These are phyloP conservation scores for Solanum hybrid DNA, from an alignment of 305 asterid species.

Conservation along the genomic window DNA sequence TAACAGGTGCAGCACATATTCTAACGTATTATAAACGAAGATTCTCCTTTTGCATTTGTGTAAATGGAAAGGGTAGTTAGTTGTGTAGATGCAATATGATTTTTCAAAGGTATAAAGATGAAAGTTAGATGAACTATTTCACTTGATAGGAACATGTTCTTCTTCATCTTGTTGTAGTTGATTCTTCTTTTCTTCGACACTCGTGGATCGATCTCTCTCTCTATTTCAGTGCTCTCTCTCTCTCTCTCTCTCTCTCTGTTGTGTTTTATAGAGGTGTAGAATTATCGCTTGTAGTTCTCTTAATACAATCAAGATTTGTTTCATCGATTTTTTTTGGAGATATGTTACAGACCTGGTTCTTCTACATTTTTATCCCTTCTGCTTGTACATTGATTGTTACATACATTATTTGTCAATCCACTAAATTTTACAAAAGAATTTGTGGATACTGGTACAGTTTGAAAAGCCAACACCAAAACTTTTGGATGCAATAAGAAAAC, in stretches of 20 bases:
- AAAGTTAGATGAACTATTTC: neutral
- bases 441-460: too few species aligned
- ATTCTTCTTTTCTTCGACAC: neutral
- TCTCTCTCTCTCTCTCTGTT: neutral
- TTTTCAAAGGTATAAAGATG: neutral
- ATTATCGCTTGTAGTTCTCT: neutral
- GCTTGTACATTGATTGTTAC: neutral
- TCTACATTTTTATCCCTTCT: neutral
- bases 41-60: neutral
- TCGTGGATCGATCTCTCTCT: neutral
- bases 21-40: neutral
- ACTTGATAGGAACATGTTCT: neutral
- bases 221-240: too few species aligned
- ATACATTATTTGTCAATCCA: too few species aligned
- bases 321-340: neutral
- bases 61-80: conserved; percentile 3
- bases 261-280: neutral
- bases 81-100: neutral
- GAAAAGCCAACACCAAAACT: neutral
- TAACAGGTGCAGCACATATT: conserved; percentile 12
- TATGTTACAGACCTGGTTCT: neutral
- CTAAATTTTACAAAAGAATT: too few species aligned
- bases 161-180: neutral
- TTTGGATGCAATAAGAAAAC: neutral
- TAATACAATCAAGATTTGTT: neutral